These are phyloP conservation scores for Mitragyna speciosa DNA, from an alignment of 257 asterid genomes.

Conservation along the genomic window DNA sequence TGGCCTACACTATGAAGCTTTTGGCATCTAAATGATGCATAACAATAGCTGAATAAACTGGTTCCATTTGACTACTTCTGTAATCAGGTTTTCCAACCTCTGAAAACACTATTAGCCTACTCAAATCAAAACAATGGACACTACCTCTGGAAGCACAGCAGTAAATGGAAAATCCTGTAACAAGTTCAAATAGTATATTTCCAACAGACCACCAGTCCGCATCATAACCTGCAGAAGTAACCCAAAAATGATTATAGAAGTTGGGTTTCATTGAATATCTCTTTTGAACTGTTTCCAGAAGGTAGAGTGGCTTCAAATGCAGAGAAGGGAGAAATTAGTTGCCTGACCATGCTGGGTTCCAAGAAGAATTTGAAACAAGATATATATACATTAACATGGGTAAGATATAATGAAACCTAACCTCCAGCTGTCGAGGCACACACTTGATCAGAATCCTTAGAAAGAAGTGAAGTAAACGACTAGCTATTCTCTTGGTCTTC, in stretches of 20 bases:
- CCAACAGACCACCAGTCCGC: constrained; percentile 99
- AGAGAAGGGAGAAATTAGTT: constrained; percentile 6
- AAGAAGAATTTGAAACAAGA: constrained; percentile 64
- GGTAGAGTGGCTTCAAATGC: background rate
- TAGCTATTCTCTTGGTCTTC: constrained; percentile 73
- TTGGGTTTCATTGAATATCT: background rate
- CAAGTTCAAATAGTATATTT: constrained; percentile 67
- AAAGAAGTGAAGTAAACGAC: constrained; percentile 68
- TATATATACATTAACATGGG: background rate
- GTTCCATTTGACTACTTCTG: background rate
- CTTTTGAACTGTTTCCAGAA: constrained; percentile 28
- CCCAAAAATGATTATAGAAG: background rate
- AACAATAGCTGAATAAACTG: background rate
- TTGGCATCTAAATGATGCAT: background rate
- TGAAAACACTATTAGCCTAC: background rate
- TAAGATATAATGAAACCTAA: constrained; percentile 29
- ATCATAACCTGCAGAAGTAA: constrained; percentile 57
- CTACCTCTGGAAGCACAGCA: constrained; percentile 88
- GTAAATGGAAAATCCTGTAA: constrained; percentile 81
- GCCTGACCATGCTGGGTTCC: constrained; percentile 89
- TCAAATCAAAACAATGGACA: background rate
- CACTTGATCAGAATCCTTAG: constrained; percentile 59
- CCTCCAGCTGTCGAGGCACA: constrained; percentile 41
- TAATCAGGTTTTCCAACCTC: background rate
- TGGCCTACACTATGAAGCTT: background rate